Base-by-base conservation (phyloP, 2,329 filamentous ascomycete species). In the Neofusicoccum umdonicola region DNA sequence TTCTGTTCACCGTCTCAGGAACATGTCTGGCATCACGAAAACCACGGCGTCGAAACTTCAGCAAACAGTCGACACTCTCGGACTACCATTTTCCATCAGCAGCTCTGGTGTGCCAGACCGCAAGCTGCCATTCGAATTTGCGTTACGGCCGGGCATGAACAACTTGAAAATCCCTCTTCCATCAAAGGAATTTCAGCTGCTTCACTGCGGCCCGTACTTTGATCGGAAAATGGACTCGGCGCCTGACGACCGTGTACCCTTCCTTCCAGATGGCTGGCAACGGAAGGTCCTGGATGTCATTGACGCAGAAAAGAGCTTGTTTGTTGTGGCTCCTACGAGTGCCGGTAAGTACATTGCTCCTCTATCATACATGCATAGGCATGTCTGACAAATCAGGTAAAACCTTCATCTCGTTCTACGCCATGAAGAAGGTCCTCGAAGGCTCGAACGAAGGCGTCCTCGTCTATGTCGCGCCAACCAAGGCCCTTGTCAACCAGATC, bases 341-440 rank as follows among this genome's bases (percentile, higher is more conserved):
- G 88, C 91, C 0, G 91, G 91, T 67, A 48, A 27, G 45, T 48
- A 3, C 8, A 22, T 48, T 48, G 9, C 4, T 8, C 19, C 3
- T 4, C 4, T 31, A 31, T 19, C 27, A 7, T 31, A 5, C 27
- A 13, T 48, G 1, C 19, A 7, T 6, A 22, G 9, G 41, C 22
- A 2, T 17, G 11, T 2, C 15, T 44, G 44, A 51, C 47, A 69
- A 31, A 48, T 11, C 27, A 51, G 47, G 47, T 35, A 94, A 93
- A 75, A 94, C 90, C 0, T 94, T 93, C 74, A 93, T 93, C 65
- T 90, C 87, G 0, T 94, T 93, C 74, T 93, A 94, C 69, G 90
- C 90, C 1, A 94, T 93, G 88, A 89, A 90, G 71, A 88, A 91
- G 71, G 80, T 93, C 0, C 79, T 94, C 9, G 82, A 89, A 71